These are phyloP conservation scores for Cyberlindnera mycetangii DNA, from an alignment of 805 yeast genomes.

Conservation along the genomic window DNA sequence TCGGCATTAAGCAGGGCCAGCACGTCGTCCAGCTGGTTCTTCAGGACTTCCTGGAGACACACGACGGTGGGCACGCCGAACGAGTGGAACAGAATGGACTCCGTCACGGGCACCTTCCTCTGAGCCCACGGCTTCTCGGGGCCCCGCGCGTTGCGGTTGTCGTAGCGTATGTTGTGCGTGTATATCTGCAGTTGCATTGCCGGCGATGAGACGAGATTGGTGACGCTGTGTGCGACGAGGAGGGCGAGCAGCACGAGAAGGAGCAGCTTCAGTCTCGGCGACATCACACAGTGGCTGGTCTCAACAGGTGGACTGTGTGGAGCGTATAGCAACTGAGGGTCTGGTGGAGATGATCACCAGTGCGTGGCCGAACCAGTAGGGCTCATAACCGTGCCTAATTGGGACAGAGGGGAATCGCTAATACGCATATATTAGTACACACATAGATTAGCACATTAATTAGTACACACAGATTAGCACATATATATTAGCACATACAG, in stretches of 20 bases:
- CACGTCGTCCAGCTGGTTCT: conserved; percentile 45
- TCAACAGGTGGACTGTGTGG: neutral
- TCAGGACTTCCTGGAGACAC: conserved; percentile 46
- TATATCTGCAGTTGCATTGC: conserved; percentile 27
- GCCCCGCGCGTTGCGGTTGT: conserved; percentile 32
- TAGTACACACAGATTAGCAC: too few relatives aligned
- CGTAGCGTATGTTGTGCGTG: conserved; percentile 46
- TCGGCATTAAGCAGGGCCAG: conserved; percentile 31
- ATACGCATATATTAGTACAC: too few relatives aligned
- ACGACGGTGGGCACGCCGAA: conserved; percentile 38
- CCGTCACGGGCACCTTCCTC: conserved; percentile 37
- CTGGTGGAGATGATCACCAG: too few relatives aligned
- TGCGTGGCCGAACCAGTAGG: too few relatives aligned
- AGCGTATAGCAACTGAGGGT: too few relatives aligned
- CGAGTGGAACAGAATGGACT: conserved; percentile 39
- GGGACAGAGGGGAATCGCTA: too few relatives aligned
- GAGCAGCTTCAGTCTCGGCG: neutral
- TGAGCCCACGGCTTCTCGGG: conserved; percentile 46
- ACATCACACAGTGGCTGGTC: too few relatives aligned
- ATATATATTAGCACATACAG: too few relatives aligned
- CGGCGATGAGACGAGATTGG: conserved; percentile 1
- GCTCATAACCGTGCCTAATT: too few relatives aligned
- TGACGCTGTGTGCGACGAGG: conserved; percentile 7
- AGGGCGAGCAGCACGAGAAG: neutral
- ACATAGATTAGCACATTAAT: too few relatives aligned